Base-by-base conservation (phyloP, 371 early-diverging fungal genomes). In the Sporodiniella umbellata region DNA sequence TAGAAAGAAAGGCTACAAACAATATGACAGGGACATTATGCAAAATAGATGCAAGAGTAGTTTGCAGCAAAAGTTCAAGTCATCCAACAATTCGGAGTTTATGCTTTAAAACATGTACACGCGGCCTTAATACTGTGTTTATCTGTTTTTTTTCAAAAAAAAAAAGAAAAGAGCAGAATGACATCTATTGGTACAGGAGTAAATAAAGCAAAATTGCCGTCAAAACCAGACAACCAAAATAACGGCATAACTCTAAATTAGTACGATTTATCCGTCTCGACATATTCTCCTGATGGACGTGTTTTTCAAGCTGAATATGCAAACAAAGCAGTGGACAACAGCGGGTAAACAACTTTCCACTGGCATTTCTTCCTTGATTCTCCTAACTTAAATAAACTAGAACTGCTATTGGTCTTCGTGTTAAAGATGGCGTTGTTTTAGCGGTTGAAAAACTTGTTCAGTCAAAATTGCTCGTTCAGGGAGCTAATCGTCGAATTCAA, bases 301-400 rank as follows among this genome's bases (percentile, higher is more conserved):
- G 89, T 99, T 53, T 99, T 97, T 74, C 99, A 99, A 75, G 92
- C 95, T 39, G 99, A 99, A 78, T 99, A 99, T 68, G 99, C 99
- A 42, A 72, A 81, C 51, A 97, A 99, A 72, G 98, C 99, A 30
- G 97, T 98, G 24, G 98, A 99, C 59, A 96, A 96, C 81, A 90
- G 93, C 72, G 99, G 98, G 94, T 94, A 82, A 57, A 11, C n/a
- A 5, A 0, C 7, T 11, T 35, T 35, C n/a, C 15, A 18, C 5
- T 17, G 24, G 10, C n/a, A 35, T 35, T 3, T 35, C n/a, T 14
- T n/a, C n/a, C 5, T 8, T 31, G 10, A 31, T 12, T 31, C 12
- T 31, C 31, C 12, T 10, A 31, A 31, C 12, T 31, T 31, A 10
- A 14, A 43, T 45, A 46, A 7, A 4, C 22, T 25, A 18, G 95